Conservation (phyloP, 768 basidiomycete species). For the Ephemerocybe angulata region DNA sequence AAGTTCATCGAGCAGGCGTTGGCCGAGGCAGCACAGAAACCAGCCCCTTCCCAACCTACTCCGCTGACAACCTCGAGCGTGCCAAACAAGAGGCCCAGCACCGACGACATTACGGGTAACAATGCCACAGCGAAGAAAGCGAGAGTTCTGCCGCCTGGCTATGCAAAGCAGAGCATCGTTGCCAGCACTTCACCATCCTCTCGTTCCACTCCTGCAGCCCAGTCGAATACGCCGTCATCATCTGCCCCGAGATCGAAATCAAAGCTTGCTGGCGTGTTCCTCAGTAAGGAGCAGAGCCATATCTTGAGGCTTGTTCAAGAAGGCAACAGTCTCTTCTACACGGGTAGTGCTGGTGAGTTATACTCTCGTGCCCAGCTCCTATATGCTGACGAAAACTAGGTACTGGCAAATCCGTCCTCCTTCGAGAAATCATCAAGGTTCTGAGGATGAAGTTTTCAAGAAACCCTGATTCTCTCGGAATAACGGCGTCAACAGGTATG, state of each 20-base stretch:
- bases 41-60: constrained; percentile 17
- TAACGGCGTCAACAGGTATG: constrained; percentile 91
- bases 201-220: constrained; percentile 5
- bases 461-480: constrained; percentile 71
- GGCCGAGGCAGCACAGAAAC: constrained; percentile 16
- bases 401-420: constrained; percentile 93
- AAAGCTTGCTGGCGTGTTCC: constrained; percentile 40
- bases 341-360: constrained; percentile 87
- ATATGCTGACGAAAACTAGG: constrained; percentile 42
- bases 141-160: constrained; percentile 50
- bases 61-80: constrained; percentile 18
- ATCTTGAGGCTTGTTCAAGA: constrained; percentile 76
- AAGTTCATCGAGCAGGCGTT: constrained; percentile 60
- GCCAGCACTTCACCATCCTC: not conserved
- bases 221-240: constrained; percentile 15
- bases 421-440: constrained; percentile 83
- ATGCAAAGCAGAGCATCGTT: constrained; percentile 12
- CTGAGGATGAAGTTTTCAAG: constrained; percentile 55
- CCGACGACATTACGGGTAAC: constrained; percentile 15
- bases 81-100: constrained; percentile 38
- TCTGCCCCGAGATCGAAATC: constrained; percentile 10
- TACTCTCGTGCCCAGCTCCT: constrained; percentile 12
- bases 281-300: constrained; percentile 84
- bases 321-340: constrained; percentile 85
- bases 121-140: constrained; percentile 43